Conservation (phyloP, 176 grass and related monocot genomes). For the Carex littledalei region DNA sequence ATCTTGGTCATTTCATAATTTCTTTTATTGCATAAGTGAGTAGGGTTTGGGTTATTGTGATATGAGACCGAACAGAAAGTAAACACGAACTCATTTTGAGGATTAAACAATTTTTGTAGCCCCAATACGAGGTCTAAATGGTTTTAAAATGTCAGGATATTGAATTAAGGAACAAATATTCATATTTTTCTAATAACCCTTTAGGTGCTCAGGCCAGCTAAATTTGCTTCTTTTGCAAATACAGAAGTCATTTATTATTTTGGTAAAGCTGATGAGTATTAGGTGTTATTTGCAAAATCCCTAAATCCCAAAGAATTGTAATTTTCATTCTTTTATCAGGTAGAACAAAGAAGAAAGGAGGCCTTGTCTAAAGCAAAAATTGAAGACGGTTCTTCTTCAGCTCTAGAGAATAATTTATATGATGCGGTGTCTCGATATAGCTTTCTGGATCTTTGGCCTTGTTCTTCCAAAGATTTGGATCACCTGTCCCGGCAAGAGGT, state of each 20-base stretch:
- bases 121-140: neutral
- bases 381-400: conserved; percentile 46
- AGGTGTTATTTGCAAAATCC: neutral
- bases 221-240: neutral
- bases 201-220: neutral
- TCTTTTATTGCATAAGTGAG: neutral
- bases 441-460: conserved; percentile 92
- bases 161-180: neutral
- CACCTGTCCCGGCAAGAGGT: conserved; percentile 90
- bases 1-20: neutral
- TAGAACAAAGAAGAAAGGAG: conserved; percentile 94
- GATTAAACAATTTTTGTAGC: neutral
- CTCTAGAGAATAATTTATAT: conserved; percentile 65
- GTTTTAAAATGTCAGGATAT: neutral
- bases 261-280: neutral
- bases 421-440: conserved; percentile 75
- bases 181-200: neutral
- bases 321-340: conserved; percentile 38
- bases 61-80: neutral
- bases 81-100: neutral
- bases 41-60: neutral
- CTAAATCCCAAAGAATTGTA: neutral
- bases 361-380: conserved; percentile 55
- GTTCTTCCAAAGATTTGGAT: conserved; percentile 95
- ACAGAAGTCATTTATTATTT: neutral